These are phyloP conservation scores for Aspergillus indologenus DNA, from an alignment of 495 filamentous ascomycete genomes.

Conservation along the genomic window DNA sequence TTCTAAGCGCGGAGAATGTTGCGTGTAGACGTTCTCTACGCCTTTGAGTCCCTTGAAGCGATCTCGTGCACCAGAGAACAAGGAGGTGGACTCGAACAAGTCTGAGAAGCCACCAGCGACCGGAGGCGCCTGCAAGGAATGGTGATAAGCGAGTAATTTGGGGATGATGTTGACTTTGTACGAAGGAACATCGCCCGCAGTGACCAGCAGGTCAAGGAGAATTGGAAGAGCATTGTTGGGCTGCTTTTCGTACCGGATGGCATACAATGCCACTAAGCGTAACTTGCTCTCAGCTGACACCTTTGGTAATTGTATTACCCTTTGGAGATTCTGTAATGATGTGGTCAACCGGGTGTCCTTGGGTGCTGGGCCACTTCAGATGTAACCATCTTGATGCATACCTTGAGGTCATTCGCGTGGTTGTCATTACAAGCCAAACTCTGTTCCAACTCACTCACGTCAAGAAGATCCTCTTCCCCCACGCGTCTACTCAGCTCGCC, in stretches of 20 bases:
- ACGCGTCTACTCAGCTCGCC: constrained; percentile 87
- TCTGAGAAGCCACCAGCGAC: constrained; percentile 75
- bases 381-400: constrained; percentile 34
- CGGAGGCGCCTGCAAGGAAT: constrained; percentile 71
- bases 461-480: constrained; percentile 76
- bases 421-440: constrained; percentile 96
- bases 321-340: constrained; percentile 68
- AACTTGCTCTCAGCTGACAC: constrained; percentile 79
- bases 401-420: constrained; percentile 81
- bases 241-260: constrained; percentile 84
- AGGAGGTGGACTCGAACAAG: constrained; percentile 84
- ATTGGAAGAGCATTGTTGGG: constrained; percentile 74
- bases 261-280: constrained; percentile 84
- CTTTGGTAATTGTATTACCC: constrained; percentile 69
- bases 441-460: constrained; percentile 95
- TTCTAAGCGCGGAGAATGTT: constrained; percentile 88
- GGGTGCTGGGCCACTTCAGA: background rate
- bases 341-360: background rate
- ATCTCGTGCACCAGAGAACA: constrained; percentile 85
- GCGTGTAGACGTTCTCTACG: constrained; percentile 97
- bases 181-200: constrained; percentile 69
- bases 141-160: constrained; percentile 77
- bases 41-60: constrained; percentile 94
- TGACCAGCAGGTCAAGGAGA: constrained; percentile 79
- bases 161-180: constrained; percentile 69